A percentile compares a stretch with the other conserved stretches of the same genome.
phyloP scores from a whole-genome alignment of 2,329 filamentous ascomycete species.

The Alternaria incomplexa region DNA sequence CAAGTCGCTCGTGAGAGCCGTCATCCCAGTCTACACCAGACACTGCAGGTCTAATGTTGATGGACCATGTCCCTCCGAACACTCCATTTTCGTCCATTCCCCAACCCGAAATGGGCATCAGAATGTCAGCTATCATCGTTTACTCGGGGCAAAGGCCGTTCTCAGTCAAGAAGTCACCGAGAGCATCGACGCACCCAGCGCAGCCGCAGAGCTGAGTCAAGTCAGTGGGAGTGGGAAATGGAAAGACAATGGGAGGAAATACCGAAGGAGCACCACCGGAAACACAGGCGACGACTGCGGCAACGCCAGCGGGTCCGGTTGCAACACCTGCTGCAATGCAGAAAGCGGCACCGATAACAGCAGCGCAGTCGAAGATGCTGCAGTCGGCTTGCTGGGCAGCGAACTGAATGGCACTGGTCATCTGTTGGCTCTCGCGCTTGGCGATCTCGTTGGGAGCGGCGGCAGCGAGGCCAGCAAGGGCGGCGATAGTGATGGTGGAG shows the following conservation, averaged over 20 bases:
- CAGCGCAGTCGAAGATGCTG: conserved; percentile 11
- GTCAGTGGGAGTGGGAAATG: not conserved
- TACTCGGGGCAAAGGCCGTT: conserved; percentile 7
- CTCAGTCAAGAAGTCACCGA: conserved; percentile 9
- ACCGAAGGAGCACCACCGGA: conserved; percentile 9
- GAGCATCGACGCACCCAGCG: conserved; percentile 8
- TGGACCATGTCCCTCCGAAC: not conserved
- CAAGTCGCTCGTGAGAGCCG: not conserved
- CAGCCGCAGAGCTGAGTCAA: conserved; percentile 6
- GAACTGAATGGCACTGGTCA: conserved; percentile 9
- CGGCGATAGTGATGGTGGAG: conserved; percentile 9
- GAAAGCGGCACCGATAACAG: conserved; percentile 3
- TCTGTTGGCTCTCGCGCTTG: conserved; percentile 8
- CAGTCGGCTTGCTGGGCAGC: conserved; percentile 10
- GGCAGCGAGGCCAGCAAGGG: conserved; percentile 8
- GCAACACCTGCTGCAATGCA: conserved; percentile 7
- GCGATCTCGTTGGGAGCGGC: conserved; percentile 11
- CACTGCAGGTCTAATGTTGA: not conserved
- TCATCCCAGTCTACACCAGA: not conserved
- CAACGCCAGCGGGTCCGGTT: conserved; percentile 5
- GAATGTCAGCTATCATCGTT: not conserved
- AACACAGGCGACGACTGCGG: conserved; percentile 1
- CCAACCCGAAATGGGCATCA: not conserved
- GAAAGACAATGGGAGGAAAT: not conserved
- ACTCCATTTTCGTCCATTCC: not conserved